A percentile compares a stretch with the other conserved stretches of the same genome.
These are phyloP conservation scores for Cadophora malorum DNA, from an alignment of 2,329 filamentous ascomycete genomes.

Conservation along the genomic window DNA sequence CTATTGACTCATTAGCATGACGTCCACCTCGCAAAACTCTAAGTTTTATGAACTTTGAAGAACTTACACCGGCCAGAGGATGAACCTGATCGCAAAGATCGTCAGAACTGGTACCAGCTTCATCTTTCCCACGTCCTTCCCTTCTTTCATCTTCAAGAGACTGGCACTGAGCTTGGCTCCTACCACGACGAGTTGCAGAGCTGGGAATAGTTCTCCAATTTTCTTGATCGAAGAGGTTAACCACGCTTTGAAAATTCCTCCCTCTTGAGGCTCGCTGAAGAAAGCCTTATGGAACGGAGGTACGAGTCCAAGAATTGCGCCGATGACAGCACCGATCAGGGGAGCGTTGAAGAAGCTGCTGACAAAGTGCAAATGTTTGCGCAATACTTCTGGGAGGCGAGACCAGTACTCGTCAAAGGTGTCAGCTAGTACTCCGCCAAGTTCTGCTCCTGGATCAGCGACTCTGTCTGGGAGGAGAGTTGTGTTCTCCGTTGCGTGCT, in stretches of 20 bases:
- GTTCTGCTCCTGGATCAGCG: constrained; percentile 8
- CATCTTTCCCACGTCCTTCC: constrained; percentile 51
- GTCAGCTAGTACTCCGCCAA: constrained; percentile 3
- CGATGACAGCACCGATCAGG: constrained; percentile 63
- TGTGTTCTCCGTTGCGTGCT: constrained; percentile 35
- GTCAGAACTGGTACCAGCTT: constrained; percentile 56
- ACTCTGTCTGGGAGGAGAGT: constrained; percentile 33
- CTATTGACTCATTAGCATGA: constrained; percentile 18
- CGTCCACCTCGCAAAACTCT: not conserved
- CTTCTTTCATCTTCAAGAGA: constrained; percentile 55
- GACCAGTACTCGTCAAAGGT: constrained; percentile 20
- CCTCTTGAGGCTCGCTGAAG: constrained; percentile 61
- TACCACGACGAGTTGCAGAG: constrained; percentile 68
- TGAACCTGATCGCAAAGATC: constrained; percentile 58
- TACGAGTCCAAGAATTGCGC: constrained; percentile 62
- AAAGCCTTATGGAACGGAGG: constrained; percentile 65
- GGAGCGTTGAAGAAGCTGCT: constrained; percentile 64
- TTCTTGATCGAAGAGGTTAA: constrained; percentile 66
- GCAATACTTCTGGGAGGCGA: constrained; percentile 36
- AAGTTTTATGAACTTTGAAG: not conserved
- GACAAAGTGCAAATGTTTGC: constrained; percentile 44
- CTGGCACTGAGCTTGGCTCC: constrained; percentile 66
- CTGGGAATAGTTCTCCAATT: constrained; percentile 67
- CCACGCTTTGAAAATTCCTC: constrained; percentile 71
- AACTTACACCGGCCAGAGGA: constrained; percentile 60